These are phyloP conservation scores for Russula virescens DNA, from an alignment of 768 basidiomycete genomes.

Conservation along the genomic window DNA sequence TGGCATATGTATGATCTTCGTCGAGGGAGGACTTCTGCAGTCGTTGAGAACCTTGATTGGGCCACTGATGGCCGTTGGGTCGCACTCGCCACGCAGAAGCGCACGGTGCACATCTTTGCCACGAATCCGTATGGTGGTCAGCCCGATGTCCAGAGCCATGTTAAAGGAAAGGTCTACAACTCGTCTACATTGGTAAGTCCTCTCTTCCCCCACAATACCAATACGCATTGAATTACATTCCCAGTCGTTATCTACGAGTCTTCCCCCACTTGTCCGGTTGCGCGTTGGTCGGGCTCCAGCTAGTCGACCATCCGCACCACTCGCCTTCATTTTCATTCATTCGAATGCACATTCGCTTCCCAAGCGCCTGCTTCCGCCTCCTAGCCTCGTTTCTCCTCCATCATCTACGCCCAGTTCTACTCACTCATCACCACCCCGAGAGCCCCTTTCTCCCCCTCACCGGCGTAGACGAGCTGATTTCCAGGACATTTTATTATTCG, in stretches of 20 bases:
- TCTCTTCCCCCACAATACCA: background rate
- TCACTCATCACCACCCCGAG: slow-evolving; percentile 29
- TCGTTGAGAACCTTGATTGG: slow-evolving; percentile 52
- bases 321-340: slow-evolving; percentile 52
- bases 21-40: slow-evolving; percentile 65
- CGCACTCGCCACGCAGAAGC: slow-evolving; percentile 57
- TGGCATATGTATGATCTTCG: slow-evolving; percentile 63
- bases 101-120: slow-evolving; percentile 68
- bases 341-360: slow-evolving; percentile 35
- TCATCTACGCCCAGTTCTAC: slow-evolving; percentile 30
- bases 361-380: slow-evolving; percentile 36
- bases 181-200: slow-evolving; percentile 41
- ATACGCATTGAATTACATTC: slow-evolving; percentile 26
- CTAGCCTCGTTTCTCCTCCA: slow-evolving; percentile 27
- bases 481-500: slow-evolving; percentile 66
- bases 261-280: slow-evolving; percentile 54
- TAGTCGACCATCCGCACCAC: slow-evolving; percentile 33
- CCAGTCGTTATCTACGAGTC: slow-evolving; percentile 48
- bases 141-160: slow-evolving; percentile 55
- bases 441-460: slow-evolving; percentile 28
- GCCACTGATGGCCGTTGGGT: slow-evolving; percentile 60
- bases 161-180: slow-evolving; percentile 55
- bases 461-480: slow-evolving; percentile 39
- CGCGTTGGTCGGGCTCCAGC: slow-evolving; percentile 30
- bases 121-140: slow-evolving; percentile 72